Evolutionary conservation across 441 rosid genomes (phyloP), one percentile per base, ranked within the genome.

Genomic region (Theobroma grandiflorum): DNA sequence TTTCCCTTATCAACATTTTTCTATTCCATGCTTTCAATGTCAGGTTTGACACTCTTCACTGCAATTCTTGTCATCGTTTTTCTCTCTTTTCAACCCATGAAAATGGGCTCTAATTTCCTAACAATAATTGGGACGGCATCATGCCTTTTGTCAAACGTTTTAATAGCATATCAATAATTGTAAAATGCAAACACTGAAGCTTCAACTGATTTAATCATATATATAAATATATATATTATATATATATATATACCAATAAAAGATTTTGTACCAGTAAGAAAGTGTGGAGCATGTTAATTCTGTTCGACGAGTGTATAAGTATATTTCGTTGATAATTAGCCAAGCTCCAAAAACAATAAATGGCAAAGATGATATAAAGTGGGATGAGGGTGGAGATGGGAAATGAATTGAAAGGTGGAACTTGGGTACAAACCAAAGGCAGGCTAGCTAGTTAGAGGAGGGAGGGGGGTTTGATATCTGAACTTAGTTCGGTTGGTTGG

Each of bases 401-500:
- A 55, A 18, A 55, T n/a, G 61, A n/a, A n/a, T n/a, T n/a, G 62
- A 20, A 22, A 58, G 12, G 12, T 8, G 33, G 62, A 58, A 26
- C 4, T 58, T 35, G 69, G 40, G 22, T 37, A 64, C 8, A n/a
- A 53, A 14, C 15, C 4, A 66, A 66, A 40, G 22, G 49, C 1
- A 9, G 11, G 22, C 45, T 7, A 12, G 15, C 26, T 12, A 37
- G 65, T 38, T 20, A 52, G 31, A 37, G 2, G 18, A 11, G 59
- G 62, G n/a, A 57, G 22, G n/a, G n/a, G 14, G 18, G 16, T 5
- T 26, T 68, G 9, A 40, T 37, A 38, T 65, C 38, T 10, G 15
- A 35, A n/a, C 50, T 53, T 69, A 66, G 55, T 18, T 26, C 12
- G 47, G 52, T 12, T 62, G 64, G 82, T 76, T 78, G 64, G 10